phyloP scores from a whole-genome alignment of 495 filamentous ascomycete genomes.

The Penicillium silybi region DNA sequence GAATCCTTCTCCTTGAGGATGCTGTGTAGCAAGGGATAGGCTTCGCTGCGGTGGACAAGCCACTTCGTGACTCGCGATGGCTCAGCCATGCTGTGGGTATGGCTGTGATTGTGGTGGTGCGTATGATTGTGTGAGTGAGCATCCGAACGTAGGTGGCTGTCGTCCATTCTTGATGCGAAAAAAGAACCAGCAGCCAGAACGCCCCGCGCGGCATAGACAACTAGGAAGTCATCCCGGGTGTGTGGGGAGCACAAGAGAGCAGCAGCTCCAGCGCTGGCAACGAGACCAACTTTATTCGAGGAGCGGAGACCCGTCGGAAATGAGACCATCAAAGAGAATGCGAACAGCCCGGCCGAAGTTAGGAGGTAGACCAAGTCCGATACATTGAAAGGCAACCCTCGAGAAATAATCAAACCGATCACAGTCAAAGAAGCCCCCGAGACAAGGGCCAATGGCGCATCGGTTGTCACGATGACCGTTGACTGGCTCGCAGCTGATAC shows the following conservation, averaged over 20 bases:
- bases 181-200: slow-evolving; percentile 31
- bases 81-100: slow-evolving; percentile 29
- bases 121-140: slow-evolving; percentile 32
- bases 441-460: slow-evolving; percentile 29
- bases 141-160: slow-evolving; percentile 24
- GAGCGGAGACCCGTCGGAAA: slow-evolving; percentile 26
- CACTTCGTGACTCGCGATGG: slow-evolving; percentile 60
- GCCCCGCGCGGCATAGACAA: slow-evolving; percentile 29
- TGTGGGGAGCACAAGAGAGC: slow-evolving; percentile 36
- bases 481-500: slow-evolving; percentile 4
- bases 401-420: slow-evolving; percentile 18
- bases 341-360: slow-evolving; percentile 25
- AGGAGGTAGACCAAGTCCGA: slow-evolving; percentile 26
- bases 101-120: slow-evolving; percentile 32
- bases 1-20: slow-evolving; percentile 92
- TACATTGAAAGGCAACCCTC: slow-evolving; percentile 17
- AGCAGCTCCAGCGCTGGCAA: slow-evolving; percentile 24
- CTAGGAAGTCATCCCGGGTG: slow-evolving; percentile 24
- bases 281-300: slow-evolving; percentile 35
- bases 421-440: slow-evolving; percentile 25
- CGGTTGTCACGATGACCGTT: slow-evolving; percentile 15
- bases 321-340: slow-evolving; percentile 25
- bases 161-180: slow-evolving; percentile 38
- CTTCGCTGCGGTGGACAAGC: slow-evolving; percentile 59
- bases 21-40: slow-evolving; percentile 73